These are phyloP conservation scores for Collybia nuda DNA, from an alignment of 768 basidiomycete genomes.

Conservation along the genomic window DNA sequence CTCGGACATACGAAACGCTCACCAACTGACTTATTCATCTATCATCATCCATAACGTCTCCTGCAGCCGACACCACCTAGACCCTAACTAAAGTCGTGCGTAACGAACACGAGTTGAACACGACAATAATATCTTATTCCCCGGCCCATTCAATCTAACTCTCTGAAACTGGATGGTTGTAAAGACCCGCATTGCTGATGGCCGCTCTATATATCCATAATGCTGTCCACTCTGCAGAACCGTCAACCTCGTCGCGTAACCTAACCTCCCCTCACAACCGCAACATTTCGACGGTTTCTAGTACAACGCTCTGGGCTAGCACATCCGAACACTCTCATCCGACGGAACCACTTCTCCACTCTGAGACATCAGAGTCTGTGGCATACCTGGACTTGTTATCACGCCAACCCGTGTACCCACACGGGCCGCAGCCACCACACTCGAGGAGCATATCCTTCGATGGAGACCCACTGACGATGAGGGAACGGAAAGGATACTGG, in stretches of 20 bases:
- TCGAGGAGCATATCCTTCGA: slow-evolving; percentile 24
- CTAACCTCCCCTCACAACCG: slow-evolving; percentile 45
- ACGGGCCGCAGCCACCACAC: slow-evolving; percentile 22
- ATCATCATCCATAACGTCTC: neutral
- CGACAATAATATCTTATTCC: too few species aligned
- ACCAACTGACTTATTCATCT: neutral
- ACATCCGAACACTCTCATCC: slow-evolving; percentile 40
- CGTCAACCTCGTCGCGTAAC: slow-evolving; percentile 18
- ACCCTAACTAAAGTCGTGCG: neutral
- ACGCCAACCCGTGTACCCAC: slow-evolving; percentile 28
- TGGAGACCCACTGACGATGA: slow-evolving; percentile 21
- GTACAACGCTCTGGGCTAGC: slow-evolving; percentile 34
- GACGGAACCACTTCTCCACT: slow-evolving; percentile 41
- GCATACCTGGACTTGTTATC: slow-evolving; percentile 32
- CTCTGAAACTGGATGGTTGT: too few species aligned
- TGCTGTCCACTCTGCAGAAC: slow-evolving; percentile 42
- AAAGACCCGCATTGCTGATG: slow-evolving; percentile 34
- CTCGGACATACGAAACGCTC: neutral
- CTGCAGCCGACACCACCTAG: neutral
- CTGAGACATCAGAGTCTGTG: slow-evolving; percentile 24
- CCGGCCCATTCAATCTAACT: too few species aligned
- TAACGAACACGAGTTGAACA: too few species aligned
- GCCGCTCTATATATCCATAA: slow-evolving; percentile 61
- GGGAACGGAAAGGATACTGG: slow-evolving; percentile 27
- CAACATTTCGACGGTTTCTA: slow-evolving; percentile 36